phyloP scores from a whole-genome alignment of 164 flowering plant genomes.

The Magnolia sinica region DNA sequence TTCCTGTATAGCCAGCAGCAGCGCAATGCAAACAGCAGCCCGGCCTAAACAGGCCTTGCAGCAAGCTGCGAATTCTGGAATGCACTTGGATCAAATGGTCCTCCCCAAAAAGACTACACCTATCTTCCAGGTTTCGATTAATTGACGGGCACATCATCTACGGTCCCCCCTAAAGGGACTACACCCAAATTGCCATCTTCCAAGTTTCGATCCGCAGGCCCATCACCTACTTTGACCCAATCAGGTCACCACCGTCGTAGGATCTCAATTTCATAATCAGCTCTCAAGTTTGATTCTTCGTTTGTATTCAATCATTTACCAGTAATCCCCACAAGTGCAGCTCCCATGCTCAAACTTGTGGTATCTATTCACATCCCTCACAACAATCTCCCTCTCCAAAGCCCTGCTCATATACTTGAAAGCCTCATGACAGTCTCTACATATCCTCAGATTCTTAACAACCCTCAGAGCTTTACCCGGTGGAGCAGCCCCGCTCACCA shows the following conservation, averaged over 20 bases:
- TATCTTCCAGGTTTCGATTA: neutral
- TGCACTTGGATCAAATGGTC: neutral
- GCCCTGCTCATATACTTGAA: conserved; percentile 52
- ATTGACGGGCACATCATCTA: neutral
- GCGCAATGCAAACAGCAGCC: too few species aligned
- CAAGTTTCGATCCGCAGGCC: too few species aligned
- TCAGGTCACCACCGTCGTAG: too few species aligned
- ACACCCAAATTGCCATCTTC: neutral
- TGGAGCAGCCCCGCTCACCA: conserved; percentile 48
- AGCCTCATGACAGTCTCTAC: conserved; percentile 65
- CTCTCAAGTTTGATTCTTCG: neutral
- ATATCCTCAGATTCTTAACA: conserved; percentile 65
- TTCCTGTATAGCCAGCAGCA: too few species aligned
- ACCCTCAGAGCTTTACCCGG: conserved; percentile 62
- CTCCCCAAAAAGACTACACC: neutral
- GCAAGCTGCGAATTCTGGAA: neutral
- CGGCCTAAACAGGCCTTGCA: neutral
- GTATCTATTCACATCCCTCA: conserved; percentile 67
- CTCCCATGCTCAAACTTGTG: conserved; percentile 52
- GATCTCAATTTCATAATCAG: neutral
- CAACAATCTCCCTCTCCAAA: conserved; percentile 57
- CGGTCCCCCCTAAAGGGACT: neutral
- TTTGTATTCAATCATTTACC: conserved; percentile 25
- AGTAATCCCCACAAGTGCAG: conserved; percentile 53
- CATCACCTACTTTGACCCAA: too few species aligned